phyloP scores from a whole-genome alignment of 306 rosid genomes.

The Corylus americana region DNA sequence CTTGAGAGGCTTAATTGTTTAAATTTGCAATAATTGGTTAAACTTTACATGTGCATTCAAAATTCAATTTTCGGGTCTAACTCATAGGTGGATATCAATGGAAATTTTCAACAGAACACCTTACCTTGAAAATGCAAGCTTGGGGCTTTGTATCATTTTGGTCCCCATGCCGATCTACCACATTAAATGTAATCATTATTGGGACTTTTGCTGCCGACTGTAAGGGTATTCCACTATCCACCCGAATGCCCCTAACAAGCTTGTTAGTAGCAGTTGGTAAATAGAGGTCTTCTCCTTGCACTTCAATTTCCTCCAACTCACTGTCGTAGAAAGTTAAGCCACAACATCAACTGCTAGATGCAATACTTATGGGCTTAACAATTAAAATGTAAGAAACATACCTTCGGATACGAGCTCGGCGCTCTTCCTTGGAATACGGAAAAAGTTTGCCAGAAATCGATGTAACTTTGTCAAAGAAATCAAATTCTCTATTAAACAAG shows the following conservation, averaged over 20 bases:
- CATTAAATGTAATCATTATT: constrained; percentile 90
- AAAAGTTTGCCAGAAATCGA: constrained; percentile 88
- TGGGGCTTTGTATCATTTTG: constrained; percentile 73
- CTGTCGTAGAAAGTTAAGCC: constrained; percentile 41
- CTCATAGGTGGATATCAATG: constrained; percentile 2
- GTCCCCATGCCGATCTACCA: constrained; percentile 79
- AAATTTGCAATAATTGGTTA: constrained; percentile 21
- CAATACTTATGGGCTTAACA: constrained; percentile 8
- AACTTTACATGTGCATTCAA: constrained; percentile 11
- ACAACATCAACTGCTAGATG: constrained; percentile 19
- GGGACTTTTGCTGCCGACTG: constrained; percentile 99
- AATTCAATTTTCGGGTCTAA: constrained; percentile 10
- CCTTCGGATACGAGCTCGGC: constrained; percentile 90
- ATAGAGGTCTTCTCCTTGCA: constrained; percentile 88
- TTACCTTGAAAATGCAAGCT: constrained; percentile 96
- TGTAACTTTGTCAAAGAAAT: constrained; percentile 97
- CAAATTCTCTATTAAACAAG: constrained; percentile 81
- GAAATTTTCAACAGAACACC: constrained; percentile 9
- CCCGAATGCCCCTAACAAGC: constrained; percentile 84
- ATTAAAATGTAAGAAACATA: constrained; percentile 25
- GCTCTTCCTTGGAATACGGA: constrained; percentile 88
- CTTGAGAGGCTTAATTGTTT: constrained; percentile 2
- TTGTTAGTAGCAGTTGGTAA: constrained; percentile 88
- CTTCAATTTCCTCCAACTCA: constrained; percentile 91
- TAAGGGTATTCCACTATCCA: constrained; percentile 94